Evolutionary conservation across 176 grass and related monocot genomes (phyloP).

Genomic region (Chrysopogon serrulatus): DNA sequence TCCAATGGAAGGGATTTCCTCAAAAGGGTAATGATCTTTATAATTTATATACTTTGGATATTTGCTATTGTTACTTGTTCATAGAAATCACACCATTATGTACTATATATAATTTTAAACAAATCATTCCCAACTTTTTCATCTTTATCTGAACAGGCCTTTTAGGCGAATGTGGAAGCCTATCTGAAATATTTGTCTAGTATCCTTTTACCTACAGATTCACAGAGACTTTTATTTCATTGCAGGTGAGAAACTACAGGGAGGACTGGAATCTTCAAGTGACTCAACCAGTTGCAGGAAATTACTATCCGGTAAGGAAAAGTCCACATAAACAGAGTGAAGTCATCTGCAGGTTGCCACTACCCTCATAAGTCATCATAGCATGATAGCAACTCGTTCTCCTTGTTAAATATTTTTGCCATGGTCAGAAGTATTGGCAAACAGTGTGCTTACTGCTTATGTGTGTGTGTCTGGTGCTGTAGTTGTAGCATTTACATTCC

Average conservation of each 20-base stretch:
- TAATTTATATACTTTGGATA: background rate
- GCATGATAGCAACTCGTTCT: background rate
- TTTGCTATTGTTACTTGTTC: background rate
- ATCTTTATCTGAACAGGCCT: background rate
- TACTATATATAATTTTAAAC: background rate
- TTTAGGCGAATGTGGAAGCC: background rate
- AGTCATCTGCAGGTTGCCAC: background rate
- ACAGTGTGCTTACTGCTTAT: background rate
- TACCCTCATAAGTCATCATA: background rate
- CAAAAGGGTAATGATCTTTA: slow-evolving; percentile 58
- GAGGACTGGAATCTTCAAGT: slow-evolving; percentile 86
- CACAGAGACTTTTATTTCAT: slow-evolving; percentile 18
- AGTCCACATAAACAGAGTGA: background rate
- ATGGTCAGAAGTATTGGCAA: background rate
- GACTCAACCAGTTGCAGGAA: slow-evolving; percentile 84
- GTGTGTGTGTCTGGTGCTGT: background rate
- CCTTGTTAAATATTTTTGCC: background rate
- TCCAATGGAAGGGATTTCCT: slow-evolving; percentile 92
- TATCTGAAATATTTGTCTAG: background rate
- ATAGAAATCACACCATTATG: background rate
- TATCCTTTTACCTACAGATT: slow-evolving; percentile 16
- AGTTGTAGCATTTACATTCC: background rate
- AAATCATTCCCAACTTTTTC: background rate
- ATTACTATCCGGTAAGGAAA: slow-evolving; percentile 82
- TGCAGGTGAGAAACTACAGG: slow-evolving; percentile 78